Evolutionary conservation across 225 moss, liverwort and hornwort species (phyloP).

Genomic region (Physcomitrium patens): DNA sequence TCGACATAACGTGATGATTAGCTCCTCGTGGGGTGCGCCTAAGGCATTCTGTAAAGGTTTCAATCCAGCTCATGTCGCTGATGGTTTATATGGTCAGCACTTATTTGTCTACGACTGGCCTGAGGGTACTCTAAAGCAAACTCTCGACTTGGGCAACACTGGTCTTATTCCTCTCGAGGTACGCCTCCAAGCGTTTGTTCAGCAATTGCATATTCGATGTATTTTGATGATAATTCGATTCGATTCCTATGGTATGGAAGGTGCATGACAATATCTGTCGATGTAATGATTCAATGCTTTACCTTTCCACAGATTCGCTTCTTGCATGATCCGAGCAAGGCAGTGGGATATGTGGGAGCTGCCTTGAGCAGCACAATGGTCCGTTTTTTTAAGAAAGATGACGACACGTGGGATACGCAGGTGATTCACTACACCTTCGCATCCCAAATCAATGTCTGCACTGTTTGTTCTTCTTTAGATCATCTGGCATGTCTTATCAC

Average conservation of each 20-base stretch:
- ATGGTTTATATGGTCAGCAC: slow-evolving; percentile 87
- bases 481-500: background rate
- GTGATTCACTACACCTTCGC: slow-evolving; percentile 37
- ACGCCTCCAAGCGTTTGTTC: slow-evolving; percentile 7
- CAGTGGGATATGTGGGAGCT: slow-evolving; percentile 83
- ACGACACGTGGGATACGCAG: slow-evolving; percentile 89
- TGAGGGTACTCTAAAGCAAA: slow-evolving; percentile 92
- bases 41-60: slow-evolving; percentile 89
- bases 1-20: slow-evolving; percentile 96
- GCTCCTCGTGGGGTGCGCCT: slow-evolving; percentile 99
- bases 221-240: background rate
- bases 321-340: slow-evolving; percentile 87
- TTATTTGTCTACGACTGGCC: slow-evolving; percentile 98
- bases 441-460: background rate
- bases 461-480: slow-evolving; percentile 8
- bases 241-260: slow-evolving; percentile 5
- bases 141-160: slow-evolving; percentile 77
- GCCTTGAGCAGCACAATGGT: slow-evolving; percentile 96
- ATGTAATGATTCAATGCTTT: slow-evolving; percentile 21
- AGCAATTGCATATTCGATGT: background rate
- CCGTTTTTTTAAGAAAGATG: slow-evolving; percentile 85
- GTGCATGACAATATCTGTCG: background rate
- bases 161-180: slow-evolving; percentile 99
- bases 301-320: slow-evolving; percentile 70
- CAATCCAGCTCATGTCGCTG: slow-evolving; percentile 84